phyloP scores from a whole-genome alignment of 192 early-diverging fungal species.

The Cetraspora pellucida region DNA sequence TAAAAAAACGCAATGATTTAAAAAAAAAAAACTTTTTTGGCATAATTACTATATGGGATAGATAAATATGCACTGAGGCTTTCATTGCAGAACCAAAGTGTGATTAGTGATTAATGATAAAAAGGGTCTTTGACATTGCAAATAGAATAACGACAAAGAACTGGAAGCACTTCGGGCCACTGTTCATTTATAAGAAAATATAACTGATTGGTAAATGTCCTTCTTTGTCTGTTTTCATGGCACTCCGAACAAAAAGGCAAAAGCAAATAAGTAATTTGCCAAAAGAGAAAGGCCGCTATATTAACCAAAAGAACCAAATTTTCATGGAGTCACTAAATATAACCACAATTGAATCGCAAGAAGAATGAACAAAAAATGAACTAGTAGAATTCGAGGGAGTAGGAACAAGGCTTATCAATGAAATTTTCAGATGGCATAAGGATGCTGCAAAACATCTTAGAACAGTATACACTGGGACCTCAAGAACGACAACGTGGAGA shows the following conservation, averaged over 20 bases:
- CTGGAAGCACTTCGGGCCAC: too few species aligned
- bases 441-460: not conserved
- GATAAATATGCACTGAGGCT: too few species aligned
- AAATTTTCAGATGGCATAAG: slow-evolving; percentile 10
- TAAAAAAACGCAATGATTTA: too few species aligned
- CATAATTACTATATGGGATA: too few species aligned
- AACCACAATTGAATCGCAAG: not conserved
- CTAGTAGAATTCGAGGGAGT: slow-evolving; percentile 8
- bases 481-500: slow-evolving; percentile 1
- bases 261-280: not conserved
- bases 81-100: too few species aligned
- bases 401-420: not conserved
- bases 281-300: slow-evolving; percentile 1
- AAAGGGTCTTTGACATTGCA: too few species aligned
- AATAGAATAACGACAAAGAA: too few species aligned
- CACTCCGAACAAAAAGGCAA: slow-evolving; percentile 8
- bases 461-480: not conserved
- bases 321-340: not conserved
- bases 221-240: not conserved
- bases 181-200: too few species aligned
- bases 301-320: not conserved
- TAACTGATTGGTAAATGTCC: too few species aligned
- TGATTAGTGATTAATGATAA: too few species aligned
- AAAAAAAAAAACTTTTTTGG: too few species aligned
- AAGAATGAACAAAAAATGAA: not conserved